Evolutionary conservation across 805 yeast genomes (phyloP), one percentile per base, ranked within the genome.

Genomic region (Pichia membranifaciens): DNA sequence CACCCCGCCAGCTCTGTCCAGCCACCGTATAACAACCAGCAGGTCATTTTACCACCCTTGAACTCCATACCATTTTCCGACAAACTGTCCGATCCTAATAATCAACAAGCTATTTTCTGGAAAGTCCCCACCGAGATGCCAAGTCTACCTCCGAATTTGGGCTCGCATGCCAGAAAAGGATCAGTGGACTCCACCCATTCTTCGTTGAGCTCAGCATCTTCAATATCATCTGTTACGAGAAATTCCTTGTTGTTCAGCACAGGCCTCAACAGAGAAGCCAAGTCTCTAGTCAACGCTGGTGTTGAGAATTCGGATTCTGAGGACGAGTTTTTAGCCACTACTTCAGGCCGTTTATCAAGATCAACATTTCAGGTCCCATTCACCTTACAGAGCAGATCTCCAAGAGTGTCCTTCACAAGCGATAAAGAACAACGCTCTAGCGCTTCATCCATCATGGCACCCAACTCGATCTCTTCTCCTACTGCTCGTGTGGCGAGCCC

Each of bases 91-190:
- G 18, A 39, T 29, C 58, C 62, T 4, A 31, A 47, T 28, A 15
- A 33, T 28, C 65, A 56, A 42, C 61, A 58, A 3, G 43, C 35
- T 9, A 53, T 65, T 36, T 76, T 79, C 60, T 79, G 84, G 84
- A 79, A 76, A 55, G 83, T 77, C 4, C 83, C 83, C 6, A 76
- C 75, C 56, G 80, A 76, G 51, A 72, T 76, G 73, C 81, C 82
- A 15, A 51, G 53, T 21, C n/a, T 46, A 5, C 50, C 51, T 16
- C 52, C 45, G 6, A 52, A 57, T 20, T 25, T 20, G 21, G 31
- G 12, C 9, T 28, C 17, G 22, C 17, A 25, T 17, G 28, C 18
- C 18, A 33, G 52, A 32, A 60, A 79, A 43, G 68, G 70, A 3
- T 76, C 81, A 1, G 60, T 74, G 4, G 82, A 76, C 50, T 75